Base-by-base conservation (phyloP, 257 asterid genomes). In the Apocynum venetum region DNA sequence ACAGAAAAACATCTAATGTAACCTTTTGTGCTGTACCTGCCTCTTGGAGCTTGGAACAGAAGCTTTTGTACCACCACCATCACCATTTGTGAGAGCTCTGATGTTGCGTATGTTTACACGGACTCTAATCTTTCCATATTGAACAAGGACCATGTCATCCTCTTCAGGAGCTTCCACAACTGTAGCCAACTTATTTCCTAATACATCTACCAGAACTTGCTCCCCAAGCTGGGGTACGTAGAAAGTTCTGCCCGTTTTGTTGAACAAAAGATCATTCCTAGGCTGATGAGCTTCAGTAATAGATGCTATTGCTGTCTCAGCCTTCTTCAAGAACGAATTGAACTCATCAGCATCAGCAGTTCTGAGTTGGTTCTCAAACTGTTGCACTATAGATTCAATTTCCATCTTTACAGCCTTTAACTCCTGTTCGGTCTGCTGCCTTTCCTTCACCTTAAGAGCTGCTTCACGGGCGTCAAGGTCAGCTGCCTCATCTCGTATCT, bases 101-200 rank as follows among this genome's bases (percentile, higher is more conserved):
- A 95, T 71, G 69, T 84, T 83, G 84, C 77, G 82, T 71, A 69
- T 63, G 46, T 82, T 71, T 55, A 89, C 87, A 4, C 97, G 95
- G 77, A 86, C 88, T 79, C 87, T 87, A 74, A 95, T 87, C 86
- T 90, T 95, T 66, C 99, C 99, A 76, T 88, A 91, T 78, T 87
- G 97, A 75, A 95, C 94, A 77, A 95, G 92, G 82, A 90, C 87
- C 61, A 89, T 85, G 81, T 85, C 89, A 84, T 93, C 98, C 76
- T 86, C 94, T 59, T 88, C 86, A 47, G 97, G 90, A 63, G 88
- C 87, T 89, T 95, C 98, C 79, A 89, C 91, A 36, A 93, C 96
- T 25, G 97, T 90, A 78, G 94, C 99, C 82, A 87, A 67, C 84
- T 88, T 95, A 79, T 84, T 88, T 73, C 99, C 96, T 76, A 93